Evolutionary conservation across 257 asterid species (phyloP).

Genomic region (Petunia axillaris): DNA sequence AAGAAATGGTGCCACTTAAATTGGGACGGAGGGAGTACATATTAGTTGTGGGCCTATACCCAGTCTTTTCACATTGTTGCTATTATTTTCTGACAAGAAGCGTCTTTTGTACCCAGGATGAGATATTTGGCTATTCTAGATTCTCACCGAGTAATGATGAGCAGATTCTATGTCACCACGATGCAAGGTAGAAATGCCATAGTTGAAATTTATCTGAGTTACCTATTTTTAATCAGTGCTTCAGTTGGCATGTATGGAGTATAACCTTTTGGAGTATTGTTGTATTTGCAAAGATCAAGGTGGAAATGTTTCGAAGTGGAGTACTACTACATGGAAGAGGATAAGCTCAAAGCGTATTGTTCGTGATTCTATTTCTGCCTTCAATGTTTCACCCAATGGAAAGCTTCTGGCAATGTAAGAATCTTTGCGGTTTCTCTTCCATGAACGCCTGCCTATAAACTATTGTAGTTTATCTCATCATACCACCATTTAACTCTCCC

Average conservation of each 20-base stretch:
- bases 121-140: constrained; percentile 71
- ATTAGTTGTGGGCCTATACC: background rate
- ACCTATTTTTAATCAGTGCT: constrained; percentile 14
- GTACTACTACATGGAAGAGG: constrained; percentile 69
- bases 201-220: constrained; percentile 19
- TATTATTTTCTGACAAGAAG: constrained; percentile 23
- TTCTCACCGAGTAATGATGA: constrained; percentile 63
- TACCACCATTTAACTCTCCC: constrained; percentile 4
- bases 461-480: background rate
- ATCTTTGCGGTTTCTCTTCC: constrained; percentile 14
- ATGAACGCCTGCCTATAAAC: background rate
- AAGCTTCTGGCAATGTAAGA: constrained; percentile 83
- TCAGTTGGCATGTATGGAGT: constrained; percentile 20
- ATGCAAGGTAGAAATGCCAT: constrained; percentile 57
- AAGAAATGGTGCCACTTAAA: too few species aligned
- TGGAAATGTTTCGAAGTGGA: constrained; percentile 68
- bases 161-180: constrained; percentile 61
- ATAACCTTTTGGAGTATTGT: constrained; percentile 25
- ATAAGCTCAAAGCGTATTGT: constrained; percentile 60
- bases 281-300: constrained; percentile 52
- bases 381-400: constrained; percentile 84
- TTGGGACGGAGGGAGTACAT: too few species aligned
- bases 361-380: constrained; percentile 79
- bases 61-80: background rate
- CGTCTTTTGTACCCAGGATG: constrained; percentile 57